Percentiles rank a stretch among this genome's conserved stretches.
Evolutionary conservation across 371 early-diverging fungal genomes (phyloP).

Genomic region (Dichotomocladium elegans): DNA sequence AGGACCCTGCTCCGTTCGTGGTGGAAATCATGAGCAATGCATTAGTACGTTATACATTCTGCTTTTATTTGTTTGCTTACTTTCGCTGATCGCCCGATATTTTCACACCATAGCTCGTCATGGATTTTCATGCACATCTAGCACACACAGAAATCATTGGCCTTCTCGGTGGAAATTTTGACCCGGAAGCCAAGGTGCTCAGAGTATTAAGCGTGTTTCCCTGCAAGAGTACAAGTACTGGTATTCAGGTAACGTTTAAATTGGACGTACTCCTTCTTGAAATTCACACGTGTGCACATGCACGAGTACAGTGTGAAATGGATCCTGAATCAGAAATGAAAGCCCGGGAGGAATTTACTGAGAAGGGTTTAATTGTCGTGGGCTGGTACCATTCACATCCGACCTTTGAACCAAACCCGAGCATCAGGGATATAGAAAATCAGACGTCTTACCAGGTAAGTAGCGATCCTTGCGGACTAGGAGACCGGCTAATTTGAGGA

Average conservation of each 20-base stretch:
- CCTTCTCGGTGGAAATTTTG: conserved; percentile 71
- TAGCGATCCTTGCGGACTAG: too few species aligned
- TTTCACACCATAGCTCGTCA: conserved; percentile 52
- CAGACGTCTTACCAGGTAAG: conserved; percentile 74
- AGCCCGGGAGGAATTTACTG: conserved; percentile 68
- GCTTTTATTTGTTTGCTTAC: not conserved
- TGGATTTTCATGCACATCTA: conserved; percentile 87
- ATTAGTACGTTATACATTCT: conserved; percentile 39
- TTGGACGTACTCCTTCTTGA: not conserved
- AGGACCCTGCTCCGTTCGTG: conserved; percentile 55
- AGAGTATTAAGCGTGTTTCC: conserved; percentile 58
- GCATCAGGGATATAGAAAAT: conserved; percentile 79
- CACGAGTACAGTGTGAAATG: conserved; percentile 36
- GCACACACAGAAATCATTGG: conserved; percentile 86
- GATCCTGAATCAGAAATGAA: conserved; percentile 78
- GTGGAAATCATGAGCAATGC: conserved; percentile 59
- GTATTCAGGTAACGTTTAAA: conserved; percentile 52
- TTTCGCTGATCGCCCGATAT: not conserved
- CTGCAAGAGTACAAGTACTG: conserved; percentile 66
- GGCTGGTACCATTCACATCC: conserved; percentile 95
- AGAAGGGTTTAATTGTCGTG: conserved; percentile 71
- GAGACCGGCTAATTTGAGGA: too few species aligned
- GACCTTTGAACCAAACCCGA: conserved; percentile 79
- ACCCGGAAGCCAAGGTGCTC: conserved; percentile 41
- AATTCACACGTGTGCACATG: too few species aligned